phyloP scores from a whole-genome alignment of 108 stramenopile genomes.

The Skeletonema marinoi region DNA sequence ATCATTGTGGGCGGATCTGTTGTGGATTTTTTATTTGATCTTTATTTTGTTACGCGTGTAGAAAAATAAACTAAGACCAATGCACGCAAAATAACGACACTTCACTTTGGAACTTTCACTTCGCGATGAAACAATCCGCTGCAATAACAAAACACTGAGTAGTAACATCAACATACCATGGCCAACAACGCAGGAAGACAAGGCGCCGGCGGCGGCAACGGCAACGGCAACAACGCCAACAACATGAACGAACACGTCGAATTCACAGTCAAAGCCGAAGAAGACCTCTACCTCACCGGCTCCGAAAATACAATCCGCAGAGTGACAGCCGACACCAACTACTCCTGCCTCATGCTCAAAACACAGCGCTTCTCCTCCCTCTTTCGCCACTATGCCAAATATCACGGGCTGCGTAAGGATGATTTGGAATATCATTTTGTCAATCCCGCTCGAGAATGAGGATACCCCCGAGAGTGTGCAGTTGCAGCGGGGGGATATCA shows the following conservation, averaged over 20 bases:
- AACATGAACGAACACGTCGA: slow-evolving; percentile 89
- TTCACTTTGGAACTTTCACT: no score
- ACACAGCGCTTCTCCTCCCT: slow-evolving; percentile 94
- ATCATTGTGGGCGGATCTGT: no score
- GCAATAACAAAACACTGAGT: no score
- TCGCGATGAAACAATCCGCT: no score
- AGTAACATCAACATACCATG: slow-evolving; percentile 34
- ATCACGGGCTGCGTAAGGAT: slow-evolving; percentile 97
- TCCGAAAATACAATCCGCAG: slow-evolving; percentile 90
- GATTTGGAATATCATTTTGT: slow-evolving; percentile 97
- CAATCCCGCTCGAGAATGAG: slow-evolving; percentile 91
- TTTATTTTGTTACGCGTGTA: no score
- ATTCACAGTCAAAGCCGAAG: slow-evolving; percentile 92
- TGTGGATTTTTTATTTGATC: no score
- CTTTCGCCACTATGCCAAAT: slow-evolving; percentile 99
- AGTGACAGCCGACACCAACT: slow-evolving; percentile 91
- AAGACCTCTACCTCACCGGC: slow-evolving; percentile 89
- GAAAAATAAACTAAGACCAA: no score
- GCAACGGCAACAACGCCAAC: slow-evolving; percentile 45
- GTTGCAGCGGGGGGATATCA: slow-evolving; percentile 89
- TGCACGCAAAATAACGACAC: no score
- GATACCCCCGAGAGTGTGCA: slow-evolving; percentile 92
- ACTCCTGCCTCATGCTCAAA: slow-evolving; percentile 97
- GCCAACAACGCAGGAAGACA: slow-evolving; percentile 73
- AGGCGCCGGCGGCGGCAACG: slow-evolving; percentile 51